phyloP scores from a whole-genome alignment of 1,284 basidiomycete species.

The Heterobasidion annosum region DNA sequence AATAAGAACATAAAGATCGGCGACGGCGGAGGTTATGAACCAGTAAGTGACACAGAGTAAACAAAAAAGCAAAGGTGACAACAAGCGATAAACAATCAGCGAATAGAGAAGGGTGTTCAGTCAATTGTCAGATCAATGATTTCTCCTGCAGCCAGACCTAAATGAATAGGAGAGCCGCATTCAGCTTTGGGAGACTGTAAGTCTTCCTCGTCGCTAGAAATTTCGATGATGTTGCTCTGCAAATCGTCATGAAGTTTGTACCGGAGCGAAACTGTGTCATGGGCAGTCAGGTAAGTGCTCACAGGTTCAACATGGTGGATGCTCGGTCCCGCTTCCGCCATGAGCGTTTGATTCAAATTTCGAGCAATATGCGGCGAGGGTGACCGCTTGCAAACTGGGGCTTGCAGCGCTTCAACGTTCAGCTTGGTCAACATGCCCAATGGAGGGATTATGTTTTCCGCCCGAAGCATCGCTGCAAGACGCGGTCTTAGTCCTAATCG shows the following conservation, averaged over 20 bases:
- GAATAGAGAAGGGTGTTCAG: neutral
- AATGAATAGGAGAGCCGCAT: constrained; percentile 1
- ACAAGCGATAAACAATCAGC: neutral
- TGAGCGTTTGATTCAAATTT: neutral
- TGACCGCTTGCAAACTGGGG: no score
- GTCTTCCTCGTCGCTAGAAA: neutral
- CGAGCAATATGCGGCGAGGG: no score
- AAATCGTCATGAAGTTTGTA: no score
- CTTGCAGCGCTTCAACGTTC: no score
- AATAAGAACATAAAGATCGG: no score
- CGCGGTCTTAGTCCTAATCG: neutral
- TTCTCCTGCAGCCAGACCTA: constrained; percentile 9
- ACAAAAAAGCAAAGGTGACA: neutral
- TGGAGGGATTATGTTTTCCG: neutral
- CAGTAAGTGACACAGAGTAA: neutral
- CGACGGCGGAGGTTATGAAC: no score
- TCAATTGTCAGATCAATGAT: constrained; percentile 24
- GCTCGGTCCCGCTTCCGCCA: neutral
- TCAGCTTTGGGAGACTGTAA: neutral
- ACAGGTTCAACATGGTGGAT: neutral
- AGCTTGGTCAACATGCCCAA: neutral
- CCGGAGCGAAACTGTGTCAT: no score
- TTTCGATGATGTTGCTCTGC: neutral
- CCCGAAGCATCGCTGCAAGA: neutral
- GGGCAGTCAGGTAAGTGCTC: neutral